A percentile compares a stretch with the other conserved stretches of the same genome.
Conservation (phyloP, 345 rosid species). For the Raphanus sativus region DNA sequence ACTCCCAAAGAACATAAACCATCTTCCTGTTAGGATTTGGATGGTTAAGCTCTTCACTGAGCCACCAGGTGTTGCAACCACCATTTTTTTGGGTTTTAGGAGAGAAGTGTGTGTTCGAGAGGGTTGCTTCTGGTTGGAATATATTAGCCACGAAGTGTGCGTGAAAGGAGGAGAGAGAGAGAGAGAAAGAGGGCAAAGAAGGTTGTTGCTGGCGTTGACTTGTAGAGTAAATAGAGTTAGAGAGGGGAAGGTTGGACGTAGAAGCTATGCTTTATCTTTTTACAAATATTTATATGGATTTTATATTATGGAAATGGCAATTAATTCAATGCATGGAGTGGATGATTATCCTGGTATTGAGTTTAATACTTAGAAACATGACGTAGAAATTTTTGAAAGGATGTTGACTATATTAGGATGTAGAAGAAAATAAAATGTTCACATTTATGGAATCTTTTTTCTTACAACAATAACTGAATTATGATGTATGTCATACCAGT, state of each 20-base stretch:
- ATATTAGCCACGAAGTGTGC: conserved; percentile 32
- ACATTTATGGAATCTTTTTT: not conserved
- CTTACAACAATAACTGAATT: no score
- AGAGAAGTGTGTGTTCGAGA: conserved; percentile 29
- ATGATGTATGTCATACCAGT: no score
- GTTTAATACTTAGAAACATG: not conserved
- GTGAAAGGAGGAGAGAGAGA: conserved; percentile 27
- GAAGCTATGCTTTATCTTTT: not conserved
- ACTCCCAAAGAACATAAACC: conserved; percentile 55
- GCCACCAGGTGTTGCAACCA: conserved; percentile 25
- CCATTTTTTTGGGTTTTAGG: conserved; percentile 19
- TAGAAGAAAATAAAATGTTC: not conserved
- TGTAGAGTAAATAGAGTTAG: conserved; percentile 11
- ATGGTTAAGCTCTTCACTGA: conserved; percentile 39
- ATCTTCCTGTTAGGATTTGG: conserved; percentile 47
- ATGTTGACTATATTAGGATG: conserved; percentile 2
- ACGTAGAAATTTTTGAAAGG: conserved; percentile 2
- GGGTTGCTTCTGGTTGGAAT: conserved; percentile 35
- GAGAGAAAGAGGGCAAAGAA: conserved; percentile 12
- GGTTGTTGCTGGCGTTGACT: conserved; percentile 36
- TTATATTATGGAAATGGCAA: not conserved
- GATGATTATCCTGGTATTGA: not conserved
- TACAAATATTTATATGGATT: not conserved
- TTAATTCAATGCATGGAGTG: conserved; percentile 12
- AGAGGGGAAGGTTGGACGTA: conserved; percentile 3